Percentiles rank a stretch among this genome's conserved stretches.
These are phyloP conservation scores for Oidiodendron maius DNA, from an alignment of 495 filamentous ascomycete species.

Conservation along the genomic window DNA sequence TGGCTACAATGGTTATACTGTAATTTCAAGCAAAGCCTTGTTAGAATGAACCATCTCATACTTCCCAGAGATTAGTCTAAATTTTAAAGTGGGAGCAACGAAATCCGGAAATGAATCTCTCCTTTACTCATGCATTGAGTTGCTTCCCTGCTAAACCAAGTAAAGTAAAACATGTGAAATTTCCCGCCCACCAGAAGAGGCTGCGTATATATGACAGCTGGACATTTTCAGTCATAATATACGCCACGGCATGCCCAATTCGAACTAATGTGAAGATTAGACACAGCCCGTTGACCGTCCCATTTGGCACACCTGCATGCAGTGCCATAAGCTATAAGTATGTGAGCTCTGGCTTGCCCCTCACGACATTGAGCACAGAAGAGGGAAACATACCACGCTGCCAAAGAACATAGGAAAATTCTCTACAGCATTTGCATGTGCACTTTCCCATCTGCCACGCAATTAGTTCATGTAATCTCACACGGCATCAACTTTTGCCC, in stretches of 20 bases:
- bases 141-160: slow-evolving; percentile 21
- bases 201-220: slow-evolving; percentile 34
- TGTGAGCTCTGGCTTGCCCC: too few species aligned
- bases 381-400: slow-evolving; percentile 28
- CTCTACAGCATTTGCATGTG: slow-evolving; percentile 44
- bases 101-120: too few species aligned
- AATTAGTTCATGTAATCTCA: slow-evolving; percentile 34
- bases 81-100: too few species aligned
- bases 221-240: slow-evolving; percentile 33
- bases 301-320: slow-evolving; percentile 10
- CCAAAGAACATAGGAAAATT: slow-evolving; percentile 40
- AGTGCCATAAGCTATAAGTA: too few species aligned
- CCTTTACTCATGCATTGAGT: too few species aligned
- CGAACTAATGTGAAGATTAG: slow-evolving; percentile 38
- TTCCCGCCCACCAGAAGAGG: slow-evolving; percentile 41
- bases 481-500: too few species aligned
- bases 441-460: slow-evolving; percentile 36
- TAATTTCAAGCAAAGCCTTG: too few species aligned
- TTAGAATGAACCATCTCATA: too few species aligned
- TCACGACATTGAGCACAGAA: too few species aligned
- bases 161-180: slow-evolving; percentile 32
- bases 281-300: slow-evolving; percentile 36
- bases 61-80: too few species aligned
- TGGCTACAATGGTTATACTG: too few species aligned
- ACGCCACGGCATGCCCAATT: slow-evolving; percentile 32